Evolutionary conservation across 768 basidiomycete species (phyloP), one percentile per base, ranked within the genome.

Genomic region (Tulasnella sp.): DNA sequence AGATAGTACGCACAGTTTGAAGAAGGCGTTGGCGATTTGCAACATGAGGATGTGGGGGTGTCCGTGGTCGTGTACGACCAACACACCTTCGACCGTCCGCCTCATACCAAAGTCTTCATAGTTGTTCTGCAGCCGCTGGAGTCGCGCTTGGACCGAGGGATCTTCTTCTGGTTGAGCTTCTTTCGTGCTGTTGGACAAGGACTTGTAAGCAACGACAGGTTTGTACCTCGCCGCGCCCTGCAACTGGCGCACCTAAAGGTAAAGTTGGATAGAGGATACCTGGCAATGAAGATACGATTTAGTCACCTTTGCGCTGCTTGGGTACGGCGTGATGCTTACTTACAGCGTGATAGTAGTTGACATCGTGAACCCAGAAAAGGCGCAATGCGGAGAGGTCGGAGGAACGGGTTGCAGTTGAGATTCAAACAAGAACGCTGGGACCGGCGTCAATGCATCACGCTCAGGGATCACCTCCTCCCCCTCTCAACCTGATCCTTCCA

Each of bases 81-180:
- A 88, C 74, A 94, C 91, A 10, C 88, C 95, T 83, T 98, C 97
- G 10, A 98, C 97, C 0, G 97, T 98, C 27, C 96, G 88, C 24
- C 98, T 90, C 94, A 98, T 97, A 12, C 98, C 98, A 85, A 92
- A 96, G 85, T 97, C 95, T 84, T 95, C 94, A 89, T 97, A 99
- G 85, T 99, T 97, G 84, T 94, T 94, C 84, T 98, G 94, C 16
- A 99, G 89, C 21, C 98, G 92, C 84, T 96, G 95, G 9, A 99
- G 88, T 72, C 98, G 93, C 2, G 97, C 95, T 1, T 95, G 92
- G 2, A 99, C 98, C 2, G 95, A 97, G 0, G 96, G 94, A 83
- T 99, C 98, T 85, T 99, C 98, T 83, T 99, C 96, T 9, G 96
- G 95, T 84, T 99, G 98, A 0, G 96, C 92, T 84, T 98, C 97